Conservation (phyloP, 495 filamentous ascomycete species). For the Tuber magnatum region DNA sequence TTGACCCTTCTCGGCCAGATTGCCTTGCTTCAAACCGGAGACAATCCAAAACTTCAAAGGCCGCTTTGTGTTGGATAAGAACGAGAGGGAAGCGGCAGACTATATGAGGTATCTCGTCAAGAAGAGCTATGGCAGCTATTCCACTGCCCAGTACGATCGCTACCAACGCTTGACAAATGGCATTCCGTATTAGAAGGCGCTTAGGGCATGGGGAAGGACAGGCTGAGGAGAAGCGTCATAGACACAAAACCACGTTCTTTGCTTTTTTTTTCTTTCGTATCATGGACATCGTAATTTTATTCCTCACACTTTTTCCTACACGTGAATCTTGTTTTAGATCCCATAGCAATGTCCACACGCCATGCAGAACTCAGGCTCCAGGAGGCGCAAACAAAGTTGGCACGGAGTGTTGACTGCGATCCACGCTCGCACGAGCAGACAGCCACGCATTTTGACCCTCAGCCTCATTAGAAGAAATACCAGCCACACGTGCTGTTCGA, state of each 20-base stretch:
- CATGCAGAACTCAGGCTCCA: background rate
- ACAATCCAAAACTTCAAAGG: slow-evolving; percentile 87
- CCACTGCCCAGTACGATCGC: slow-evolving; percentile 89
- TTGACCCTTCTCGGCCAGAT: slow-evolving; percentile 26
- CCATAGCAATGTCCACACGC: background rate
- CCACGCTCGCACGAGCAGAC: background rate
- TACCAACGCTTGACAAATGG: slow-evolving; percentile 97
- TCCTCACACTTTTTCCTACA: background rate
- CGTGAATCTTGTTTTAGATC: background rate
- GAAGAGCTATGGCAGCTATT: slow-evolving; percentile 80
- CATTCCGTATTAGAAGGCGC: slow-evolving; percentile 65
- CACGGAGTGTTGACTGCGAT: background rate
- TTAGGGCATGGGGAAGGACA: background rate
- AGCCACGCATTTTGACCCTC: background rate
- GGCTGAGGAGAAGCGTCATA: background rate
- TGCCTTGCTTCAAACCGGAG: slow-evolving; percentile 98
- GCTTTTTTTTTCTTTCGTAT: background rate
- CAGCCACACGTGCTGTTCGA: slow-evolving; percentile 29
- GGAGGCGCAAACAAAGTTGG: background rate
- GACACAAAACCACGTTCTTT: background rate
- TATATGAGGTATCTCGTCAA: slow-evolving; percentile 81
- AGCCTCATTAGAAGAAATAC: slow-evolving; percentile 20
- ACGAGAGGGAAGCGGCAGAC: slow-evolving; percentile 87
- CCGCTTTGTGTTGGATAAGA: slow-evolving; percentile 87
- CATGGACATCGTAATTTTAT: background rate